Evolutionary conservation across 164 flowering plant genomes (phyloP).

Genomic region (Chloranthus sessilifolius): DNA sequence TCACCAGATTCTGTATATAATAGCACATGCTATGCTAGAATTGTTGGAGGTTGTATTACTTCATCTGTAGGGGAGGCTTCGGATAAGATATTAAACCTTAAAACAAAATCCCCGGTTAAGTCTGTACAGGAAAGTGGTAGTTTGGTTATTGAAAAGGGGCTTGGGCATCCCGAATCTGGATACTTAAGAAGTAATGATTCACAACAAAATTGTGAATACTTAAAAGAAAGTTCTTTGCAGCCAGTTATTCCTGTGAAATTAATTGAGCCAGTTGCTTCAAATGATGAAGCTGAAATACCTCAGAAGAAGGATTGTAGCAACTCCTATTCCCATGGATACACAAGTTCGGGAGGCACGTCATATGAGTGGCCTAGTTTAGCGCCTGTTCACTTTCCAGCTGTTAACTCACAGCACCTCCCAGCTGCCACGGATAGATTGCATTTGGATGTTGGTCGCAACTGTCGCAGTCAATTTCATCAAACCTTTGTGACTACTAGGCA

Average conservation of each 20-base stretch:
- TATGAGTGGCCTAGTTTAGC: conserved; percentile 83
- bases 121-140: conserved; percentile 15
- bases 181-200: conserved; percentile 12
- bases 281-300: conserved; percentile 22
- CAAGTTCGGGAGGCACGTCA: conserved; percentile 42
- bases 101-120: conserved; percentile 7
- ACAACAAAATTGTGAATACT: no score
- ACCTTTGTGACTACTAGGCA: conserved; percentile 54
- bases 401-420: conserved; percentile 56
- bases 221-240: no score
- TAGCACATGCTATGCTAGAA: background rate
- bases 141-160: conserved; percentile 11
- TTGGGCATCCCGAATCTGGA: conserved; percentile 14
- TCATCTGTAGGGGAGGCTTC: conserved; percentile 13
- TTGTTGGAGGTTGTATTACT: conserved; percentile 12
- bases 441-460: conserved; percentile 80
- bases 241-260: conserved; percentile 14
- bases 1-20: background rate
- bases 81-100: conserved; percentile 6
- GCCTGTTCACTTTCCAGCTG: conserved; percentile 44
- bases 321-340: conserved; percentile 19
- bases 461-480: conserved; percentile 62
- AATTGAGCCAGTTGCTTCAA: conserved; percentile 17
- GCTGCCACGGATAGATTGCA: conserved; percentile 90
- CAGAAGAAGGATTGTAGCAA: conserved; percentile 26